Evolutionary conservation across 1,284 basidiomycete genomes (phyloP), one percentile per base, ranked within the genome.

Genomic region (Tetrapyrgos nigripes): DNA sequence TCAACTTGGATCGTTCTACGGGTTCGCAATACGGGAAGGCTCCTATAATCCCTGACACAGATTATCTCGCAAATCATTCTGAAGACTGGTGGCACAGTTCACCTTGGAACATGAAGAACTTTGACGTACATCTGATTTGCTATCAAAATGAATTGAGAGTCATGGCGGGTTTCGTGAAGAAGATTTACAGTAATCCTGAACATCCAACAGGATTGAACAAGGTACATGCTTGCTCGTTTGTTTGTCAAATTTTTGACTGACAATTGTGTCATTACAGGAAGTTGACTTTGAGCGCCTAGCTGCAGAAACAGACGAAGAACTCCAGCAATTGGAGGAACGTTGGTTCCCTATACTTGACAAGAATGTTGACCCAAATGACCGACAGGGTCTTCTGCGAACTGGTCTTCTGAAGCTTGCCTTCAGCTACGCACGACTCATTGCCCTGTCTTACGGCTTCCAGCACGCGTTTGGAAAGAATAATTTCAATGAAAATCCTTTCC

Each of bases 21-120:
- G 86, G 89, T 24, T 88, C 89, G 10, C 92, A 94, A 74, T 93
- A 94, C 72, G 93, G 93, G 54, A 93, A 93, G 74, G 81, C 83
- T 1, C 84, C 91, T 19, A 89, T 88, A 57, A 91, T 96, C 72
- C 82, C 80, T 61, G 83, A 88, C 61, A 77, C 78, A n/a, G 92
- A 93, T 69, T 91, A 89, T 64, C 85, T 89, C 64, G 89, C 91
- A 17, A 83, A 83, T 57, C 89, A 92, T 67, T 89, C 86, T 2
- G 83, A 84, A 47, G 76, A 84, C 55, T 95, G 92, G 92, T 93
- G 89, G 85, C 74, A 76, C 55, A 83, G 79, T 57, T 91, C 88
- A 1, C 77, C 77, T 5, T 86, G 83, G 72, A 92, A 91, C 65
- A 75, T 91, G 71, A 74, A 77, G 44, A 80, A 88, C 63, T 91